Base-by-base conservation (phyloP, 2,329 filamentous ascomycete species). In the Cordyceps javanica region DNA sequence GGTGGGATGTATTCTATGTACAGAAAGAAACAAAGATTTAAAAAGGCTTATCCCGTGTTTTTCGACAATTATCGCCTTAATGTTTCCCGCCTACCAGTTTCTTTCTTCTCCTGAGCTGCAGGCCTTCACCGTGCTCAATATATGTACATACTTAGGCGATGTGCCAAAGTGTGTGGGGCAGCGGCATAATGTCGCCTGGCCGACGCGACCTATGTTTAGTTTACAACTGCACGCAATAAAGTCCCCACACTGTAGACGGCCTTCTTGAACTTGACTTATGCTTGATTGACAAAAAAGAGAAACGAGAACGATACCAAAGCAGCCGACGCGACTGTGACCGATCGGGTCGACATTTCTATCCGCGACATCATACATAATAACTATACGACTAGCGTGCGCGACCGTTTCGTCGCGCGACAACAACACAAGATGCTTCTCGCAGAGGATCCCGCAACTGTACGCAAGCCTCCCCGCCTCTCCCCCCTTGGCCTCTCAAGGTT, bases 401-500 rank as follows among this genome's bases (percentile, higher is more conserved):
- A 36, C 48, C 23, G 48, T n/a, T 16, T 26, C 44, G 38, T 26
- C 51, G 19, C 51, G 32, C 19, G 8, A 34, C 5, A 36, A 6
- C 16, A n/a, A 5, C 8, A 3, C 51, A 45, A 75, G 62, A 97
- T 97, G 89, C 82, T 97, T 71, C 90, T 97, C 75, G 90, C 96
- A 75, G 92, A 97, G 77, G 90, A 94, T 72, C 93, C 92, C 63
- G 89, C 89, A 45, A 88, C 87, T 45, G 91, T 95, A 83, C 60
- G 83, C 55, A 6, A 28, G n/a, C n/a, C 4, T 25, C n/a, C 28
- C 19, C 21, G 8, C 32, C n/a, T n/a, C n/a, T n/a, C n/a, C n/a
- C n/a, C n/a, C n/a, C n/a, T n/a, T n/a, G n/a, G n/a, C n/a, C n/a
- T n/a, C n/a, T n/a, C n/a, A n/a, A n/a, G n/a, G n/a, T n/a, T n/a